phyloP scores from a whole-genome alignment of 768 basidiomycete genomes.

The Naganishia friedmannii region DNA sequence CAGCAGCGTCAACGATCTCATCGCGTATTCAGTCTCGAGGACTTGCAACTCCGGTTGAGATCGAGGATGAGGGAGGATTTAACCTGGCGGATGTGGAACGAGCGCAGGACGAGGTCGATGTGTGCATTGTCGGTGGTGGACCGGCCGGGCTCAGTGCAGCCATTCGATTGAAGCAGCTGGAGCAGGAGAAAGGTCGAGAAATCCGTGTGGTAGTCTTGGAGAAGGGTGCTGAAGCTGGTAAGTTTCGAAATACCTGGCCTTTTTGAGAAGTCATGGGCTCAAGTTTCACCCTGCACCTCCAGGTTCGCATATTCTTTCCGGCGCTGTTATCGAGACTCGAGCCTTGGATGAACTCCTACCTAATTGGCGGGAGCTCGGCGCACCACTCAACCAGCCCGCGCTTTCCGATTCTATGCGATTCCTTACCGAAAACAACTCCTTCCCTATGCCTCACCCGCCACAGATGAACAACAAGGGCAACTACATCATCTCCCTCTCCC shows the following conservation, averaged over 20 bases:
- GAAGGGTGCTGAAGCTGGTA: conserved; percentile 89
- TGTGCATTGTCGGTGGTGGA: conserved; percentile 93
- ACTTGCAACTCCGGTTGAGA: conserved; percentile 7
- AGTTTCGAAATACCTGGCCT: conserved; percentile 47
- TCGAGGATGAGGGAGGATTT: conserved; percentile 33
- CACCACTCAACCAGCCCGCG: conserved; percentile 78
- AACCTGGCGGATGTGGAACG: conserved; percentile 70
- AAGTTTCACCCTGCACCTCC: not conserved
- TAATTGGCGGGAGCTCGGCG: conserved; percentile 68
- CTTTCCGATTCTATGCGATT: conserved; percentile 78
- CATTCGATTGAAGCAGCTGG: conserved; percentile 89
- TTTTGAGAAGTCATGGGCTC: not conserved
- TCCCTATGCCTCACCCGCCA: conserved; percentile 91
- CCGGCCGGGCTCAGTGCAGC: conserved; percentile 96
- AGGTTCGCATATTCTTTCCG: conserved; percentile 94
- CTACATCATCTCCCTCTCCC: conserved; percentile 84
- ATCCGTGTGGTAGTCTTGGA: conserved; percentile 90
- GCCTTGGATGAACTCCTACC: conserved; percentile 89
- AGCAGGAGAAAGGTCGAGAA: conserved; percentile 67
- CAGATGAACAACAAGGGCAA: conserved; percentile 96
- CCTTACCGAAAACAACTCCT: conserved; percentile 65
- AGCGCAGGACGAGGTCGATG: conserved; percentile 86
- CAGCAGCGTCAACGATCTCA: not conserved
- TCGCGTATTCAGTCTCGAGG: not conserved
- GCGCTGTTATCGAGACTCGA: conserved; percentile 88